Base-by-base conservation (phyloP, 1,284 basidiomycete genomes). In the Earliella scabrosa region DNA sequence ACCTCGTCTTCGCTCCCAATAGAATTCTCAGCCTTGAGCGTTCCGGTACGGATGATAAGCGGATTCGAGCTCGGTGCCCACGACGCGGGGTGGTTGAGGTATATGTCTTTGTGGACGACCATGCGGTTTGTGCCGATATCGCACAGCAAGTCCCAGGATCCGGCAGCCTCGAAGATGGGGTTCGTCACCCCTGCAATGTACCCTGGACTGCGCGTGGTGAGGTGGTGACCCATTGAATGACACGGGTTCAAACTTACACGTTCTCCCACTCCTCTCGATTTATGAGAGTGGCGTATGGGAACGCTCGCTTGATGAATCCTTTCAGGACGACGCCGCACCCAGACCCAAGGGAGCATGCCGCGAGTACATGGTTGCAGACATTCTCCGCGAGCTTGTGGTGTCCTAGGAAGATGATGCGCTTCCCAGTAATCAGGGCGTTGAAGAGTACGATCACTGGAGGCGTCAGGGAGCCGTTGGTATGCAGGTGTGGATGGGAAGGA, bases 141-240 rank as follows among this genome's bases (percentile, higher is more conserved):
- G 71, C 94, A 92, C 35, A 98, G 78, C 1, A 99, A 78, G 71
- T 99, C 96, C 97, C 97, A 99, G 16, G 84, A 81, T 1, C 87
- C 86, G 0, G 90, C 84, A 8, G 90, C 82, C 66, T 96, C 93
- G 70, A 98, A 98, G 29, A 97, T 93, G 1, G 96, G 96, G 68
- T 99, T 98, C 3, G 93, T 97, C 2, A 98, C 95, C 3, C 96
- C 96, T 5, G 95, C 96, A 53, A 99, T 95, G 71, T 90, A 99
- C 11, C 92, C 95, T 4, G 91, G 86, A 45, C 92, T 93, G 58
- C 32, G 45, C 24, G 20, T 47, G 53, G 18, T 40, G 21, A 31
- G 26, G 27, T 18, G n/a, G 39, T 13, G 26, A 6, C 36, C 4
- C 1, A 40, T 9, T 14, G 20, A 8, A 31, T 2, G 16, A 31